These are phyloP conservation scores for Apiotrichum montevideense DNA, from an alignment of 1,284 basidiomycete genomes.

Conservation along the genomic window DNA sequence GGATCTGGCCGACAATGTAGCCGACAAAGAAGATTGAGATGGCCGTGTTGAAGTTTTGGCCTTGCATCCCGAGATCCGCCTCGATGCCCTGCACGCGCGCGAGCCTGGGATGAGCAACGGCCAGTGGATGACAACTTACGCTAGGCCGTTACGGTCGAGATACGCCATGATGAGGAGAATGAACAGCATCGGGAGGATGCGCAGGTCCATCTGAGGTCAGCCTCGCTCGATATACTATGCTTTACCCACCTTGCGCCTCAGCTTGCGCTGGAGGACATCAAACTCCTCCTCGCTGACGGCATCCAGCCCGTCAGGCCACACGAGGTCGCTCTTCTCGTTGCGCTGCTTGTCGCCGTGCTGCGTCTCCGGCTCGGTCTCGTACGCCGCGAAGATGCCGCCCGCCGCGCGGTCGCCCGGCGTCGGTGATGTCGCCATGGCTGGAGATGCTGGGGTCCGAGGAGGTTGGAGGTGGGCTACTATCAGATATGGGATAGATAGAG, in stretches of 20 bases:
- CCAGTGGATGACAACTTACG: slow-evolving; percentile 6
- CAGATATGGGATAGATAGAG: no score
- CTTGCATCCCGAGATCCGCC: slow-evolving; percentile 30
- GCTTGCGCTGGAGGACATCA: background rate
- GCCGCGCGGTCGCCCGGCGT: background rate
- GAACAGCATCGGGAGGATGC: slow-evolving; percentile 25
- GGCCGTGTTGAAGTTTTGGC: slow-evolving; percentile 32
- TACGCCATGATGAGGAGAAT: slow-evolving; percentile 38
- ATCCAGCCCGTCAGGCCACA: background rate
- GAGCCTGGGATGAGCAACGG: background rate
- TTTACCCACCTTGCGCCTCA: background rate
- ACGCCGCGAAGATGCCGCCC: slow-evolving; percentile 2
- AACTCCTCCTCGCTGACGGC: background rate
- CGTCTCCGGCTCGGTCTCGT: background rate
- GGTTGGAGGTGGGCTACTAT: no score
- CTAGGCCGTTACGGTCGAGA: slow-evolving; percentile 39
- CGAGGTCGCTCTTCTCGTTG: background rate
- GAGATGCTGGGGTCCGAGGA: no score
- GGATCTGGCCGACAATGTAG: slow-evolving; percentile 40
- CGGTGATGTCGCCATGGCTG: background rate
- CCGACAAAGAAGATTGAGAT: slow-evolving; percentile 43
- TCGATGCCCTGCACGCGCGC: slow-evolving; percentile 19
- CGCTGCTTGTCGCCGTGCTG: background rate
- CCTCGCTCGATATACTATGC: background rate
- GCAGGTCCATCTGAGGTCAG: slow-evolving; percentile 18